Base-by-base conservation (phyloP, 2,329 filamentous ascomycete species). In the Hypoxylon sp. region DNA sequence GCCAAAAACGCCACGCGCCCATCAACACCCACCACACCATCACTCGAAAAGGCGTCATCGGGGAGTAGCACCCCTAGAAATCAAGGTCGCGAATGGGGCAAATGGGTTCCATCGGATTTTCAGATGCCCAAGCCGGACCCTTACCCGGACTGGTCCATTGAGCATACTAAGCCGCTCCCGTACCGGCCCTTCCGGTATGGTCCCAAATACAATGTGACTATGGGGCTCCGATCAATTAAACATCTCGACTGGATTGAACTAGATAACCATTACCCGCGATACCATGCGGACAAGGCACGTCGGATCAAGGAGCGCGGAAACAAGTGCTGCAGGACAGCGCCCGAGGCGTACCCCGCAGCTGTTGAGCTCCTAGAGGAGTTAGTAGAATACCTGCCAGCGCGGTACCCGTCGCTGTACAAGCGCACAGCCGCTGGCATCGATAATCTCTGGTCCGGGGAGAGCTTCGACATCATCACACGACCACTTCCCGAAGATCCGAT, bases 241-340 rank as follows among this genome's bases (percentile, higher is more conserved):
- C 90, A 88, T 80, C 86, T 91, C 59, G 90, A 94, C 63, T 95
- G 92, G 92, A 94, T 95, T 75, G 92, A 97, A 80, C 86, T 97
- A 27, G 94, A 97, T 80, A 95, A 92, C 76, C 86, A 95, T 51
- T 97, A 89, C 77, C 85, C 89, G 0, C 88, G 87, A 59, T 97
- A 85, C 77, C 92, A 97, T 79, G 85, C 85, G 33, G 87, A 91
- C 71, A 97, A 97, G 80, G 85, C 86, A 1, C 81, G 82, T 13
- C 88, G 93, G 0, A 92, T 97, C 53, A 74, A 77, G 13, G 88
- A 92, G 69, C 86, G 93, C 0, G 91, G 89, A 0, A 69, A 79
- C 0, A 92, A 91, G 78, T 93, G 91, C 81, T 90, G 89, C 76
- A 81, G 81, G 13, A 95, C 92, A 0, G 86, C 89, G 1, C 90